Base-by-base conservation (phyloP, 495 filamentous ascomycete species). In the Trichoderma orchidacearum region DNA sequence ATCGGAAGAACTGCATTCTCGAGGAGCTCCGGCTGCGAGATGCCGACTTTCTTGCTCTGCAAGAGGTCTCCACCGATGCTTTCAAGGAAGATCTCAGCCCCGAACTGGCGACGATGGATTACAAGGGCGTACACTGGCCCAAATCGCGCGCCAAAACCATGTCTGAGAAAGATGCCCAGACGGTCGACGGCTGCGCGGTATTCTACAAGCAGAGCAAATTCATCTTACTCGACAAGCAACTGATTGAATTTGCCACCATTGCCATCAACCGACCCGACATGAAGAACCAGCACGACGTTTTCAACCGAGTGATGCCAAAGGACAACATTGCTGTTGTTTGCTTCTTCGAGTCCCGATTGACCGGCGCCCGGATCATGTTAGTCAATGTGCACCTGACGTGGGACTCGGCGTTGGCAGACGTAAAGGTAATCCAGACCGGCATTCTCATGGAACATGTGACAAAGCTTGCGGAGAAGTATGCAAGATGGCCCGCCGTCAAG, bases 281-380 rank as follows among this genome's bases (percentile, higher is more conserved):
- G 79, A 97, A 96, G 70, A 85, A 87, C 31, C 86, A 91, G 54
- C 87, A 92, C 63, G 94, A 98, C 62, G 90, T 96, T 58, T 97
- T 93, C 76, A 97, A 98, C 66, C 85, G 93, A 12, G 83, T 97
- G 17, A 97, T 96, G 93, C 90, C 91, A 58, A 87, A 91, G 71
- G 93, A 98, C 72, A 88, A 97, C 64, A 95, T 98, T 62, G 92
- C 86, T 12, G 81, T 95, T 18, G 80, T 95, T 28, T 77, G 86
- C 56, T 93, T 98, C 70, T 78, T 97, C 53, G 94, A 97, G 68
- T 96, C 95, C 62, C 79, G 90, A 15, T 70, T 76, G 57, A 97
- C 91, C 2, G 93, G 93, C 2, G 81, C 87, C 1, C 83, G 94
- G 15, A 74, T 97, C 57, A 94, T 98, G 51, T 83, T 96, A 11